These are phyloP conservation scores for Leishmania martiniquensis DNA, from an alignment of 208 protist genomes.

Conservation along the genomic window DNA sequence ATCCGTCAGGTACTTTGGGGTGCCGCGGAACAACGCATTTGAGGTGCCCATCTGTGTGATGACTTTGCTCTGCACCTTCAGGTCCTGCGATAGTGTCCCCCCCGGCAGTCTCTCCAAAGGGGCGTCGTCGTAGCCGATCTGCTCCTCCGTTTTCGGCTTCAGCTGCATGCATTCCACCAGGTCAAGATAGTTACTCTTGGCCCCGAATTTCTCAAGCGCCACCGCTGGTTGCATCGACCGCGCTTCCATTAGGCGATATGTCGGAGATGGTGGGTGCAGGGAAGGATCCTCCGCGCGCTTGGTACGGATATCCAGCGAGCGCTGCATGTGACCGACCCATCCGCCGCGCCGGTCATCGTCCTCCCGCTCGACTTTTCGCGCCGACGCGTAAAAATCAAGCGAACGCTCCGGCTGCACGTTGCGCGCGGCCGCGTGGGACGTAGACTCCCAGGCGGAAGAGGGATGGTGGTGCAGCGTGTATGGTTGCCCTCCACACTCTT, in stretches of 20 bases:
- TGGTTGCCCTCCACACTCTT: not conserved
- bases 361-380: slow-evolving; percentile 64
- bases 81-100: slow-evolving; percentile 42
- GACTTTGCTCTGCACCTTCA: slow-evolving; percentile 64
- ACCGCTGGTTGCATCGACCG: slow-evolving; percentile 21
- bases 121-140: slow-evolving; percentile 49
- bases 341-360: slow-evolving; percentile 76
- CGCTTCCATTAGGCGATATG: slow-evolving; percentile 34
- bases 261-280: slow-evolving; percentile 40
- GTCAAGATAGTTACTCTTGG: slow-evolving; percentile 74
- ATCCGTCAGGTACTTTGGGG: slow-evolving; percentile 59
- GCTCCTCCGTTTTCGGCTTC: slow-evolving; percentile 63
- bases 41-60: slow-evolving; percentile 78
- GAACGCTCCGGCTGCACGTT: slow-evolving; percentile 47
- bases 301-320: slow-evolving; percentile 73
- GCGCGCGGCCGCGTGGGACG: slow-evolving; percentile 54
- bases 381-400: slow-evolving; percentile 72
- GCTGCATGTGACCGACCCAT: slow-evolving; percentile 69
- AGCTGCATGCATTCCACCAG: slow-evolving; percentile 79
- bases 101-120: slow-evolving; percentile 55
- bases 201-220: slow-evolving; percentile 46
- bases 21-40: slow-evolving; percentile 69
- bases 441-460: slow-evolving; percentile 61
- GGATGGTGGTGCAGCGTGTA: slow-evolving; percentile 31
- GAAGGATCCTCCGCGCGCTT: slow-evolving; percentile 60